Conservation (phyloP, 1,139 yeast genomes). For the Hanseniaspora sp. region DNA sequence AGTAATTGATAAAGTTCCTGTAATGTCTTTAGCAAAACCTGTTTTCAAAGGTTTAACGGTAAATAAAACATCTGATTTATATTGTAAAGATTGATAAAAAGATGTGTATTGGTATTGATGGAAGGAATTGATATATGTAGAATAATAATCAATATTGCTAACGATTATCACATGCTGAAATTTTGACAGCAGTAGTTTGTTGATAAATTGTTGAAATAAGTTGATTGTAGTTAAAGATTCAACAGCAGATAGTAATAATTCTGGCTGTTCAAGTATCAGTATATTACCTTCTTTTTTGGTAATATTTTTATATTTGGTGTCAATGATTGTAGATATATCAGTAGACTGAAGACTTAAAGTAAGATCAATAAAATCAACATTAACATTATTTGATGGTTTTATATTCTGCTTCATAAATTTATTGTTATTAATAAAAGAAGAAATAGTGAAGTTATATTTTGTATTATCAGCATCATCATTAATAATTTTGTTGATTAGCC, state of each 20-base stretch:
- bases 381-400: background rate
- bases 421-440: conserved; percentile 26
- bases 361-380: conserved; percentile 7
- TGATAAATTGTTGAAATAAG: conserved; percentile 23
- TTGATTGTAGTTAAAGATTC: conserved; percentile 25
- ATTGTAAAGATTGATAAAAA: conserved; percentile 22
- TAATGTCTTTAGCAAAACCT: conserved; percentile 73
- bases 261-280: conserved; percentile 28
- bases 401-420: conserved; percentile 18
- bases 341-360: conserved; percentile 8
- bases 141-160: conserved; percentile 21
- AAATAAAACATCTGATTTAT: conserved; percentile 29
- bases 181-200: conserved; percentile 20
- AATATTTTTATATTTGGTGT: conserved; percentile 19
- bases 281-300: conserved; percentile 21
- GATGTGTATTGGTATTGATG: conserved; percentile 23
- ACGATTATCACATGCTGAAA: conserved; percentile 23
- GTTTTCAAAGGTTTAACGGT: conserved; percentile 57
- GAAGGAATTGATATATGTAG: conserved; percentile 17
- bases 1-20: conserved; percentile 55
- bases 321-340: conserved; percentile 18
- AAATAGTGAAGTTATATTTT: conserved; percentile 19
- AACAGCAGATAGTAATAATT: conserved; percentile 24
- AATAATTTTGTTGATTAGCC: conserved; percentile 43
- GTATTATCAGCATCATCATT: conserved; percentile 5